Evolutionary conservation across 345 rosid genomes (phyloP).

Genomic region (Euclidium syriacum): DNA sequence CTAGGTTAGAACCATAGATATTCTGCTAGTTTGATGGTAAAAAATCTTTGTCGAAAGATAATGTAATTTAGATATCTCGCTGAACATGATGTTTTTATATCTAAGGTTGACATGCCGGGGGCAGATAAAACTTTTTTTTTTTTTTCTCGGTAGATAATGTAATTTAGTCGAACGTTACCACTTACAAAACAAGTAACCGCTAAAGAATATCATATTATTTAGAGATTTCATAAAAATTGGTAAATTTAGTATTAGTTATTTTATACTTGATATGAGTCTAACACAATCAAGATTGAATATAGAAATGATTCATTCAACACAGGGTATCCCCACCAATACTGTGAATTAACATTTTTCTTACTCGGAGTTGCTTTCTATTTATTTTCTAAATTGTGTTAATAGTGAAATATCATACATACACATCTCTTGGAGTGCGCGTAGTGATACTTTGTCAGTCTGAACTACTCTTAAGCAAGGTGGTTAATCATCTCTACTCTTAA

Average conservation of each 20-base stretch:
- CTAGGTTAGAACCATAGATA: background rate
- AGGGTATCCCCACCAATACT: background rate
- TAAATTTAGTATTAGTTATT: background rate
- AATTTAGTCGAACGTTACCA: background rate
- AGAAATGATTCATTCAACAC: no score
- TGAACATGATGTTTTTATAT: no score
- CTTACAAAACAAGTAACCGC: background rate
- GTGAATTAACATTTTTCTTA: background rate
- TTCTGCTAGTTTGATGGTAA: constrained; percentile 9
- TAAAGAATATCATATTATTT: background rate
- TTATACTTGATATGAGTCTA: background rate
- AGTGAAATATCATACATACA: background rate
- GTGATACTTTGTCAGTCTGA: no score
- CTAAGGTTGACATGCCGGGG: no score
- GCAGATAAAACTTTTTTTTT: no score
- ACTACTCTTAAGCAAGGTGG: no score
- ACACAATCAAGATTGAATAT: background rate
- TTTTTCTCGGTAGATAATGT: background rate
- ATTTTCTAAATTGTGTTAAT: background rate
- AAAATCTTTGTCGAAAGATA: background rate
- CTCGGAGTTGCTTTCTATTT: background rate
- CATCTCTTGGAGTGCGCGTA: no score
- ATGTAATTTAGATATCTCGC: no score
- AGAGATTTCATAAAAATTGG: background rate
- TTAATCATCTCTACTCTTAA: no score